Evolutionary conservation across 179 eudicot genomes (phyloP).

Genomic region (Patellifolia procumbens): DNA sequence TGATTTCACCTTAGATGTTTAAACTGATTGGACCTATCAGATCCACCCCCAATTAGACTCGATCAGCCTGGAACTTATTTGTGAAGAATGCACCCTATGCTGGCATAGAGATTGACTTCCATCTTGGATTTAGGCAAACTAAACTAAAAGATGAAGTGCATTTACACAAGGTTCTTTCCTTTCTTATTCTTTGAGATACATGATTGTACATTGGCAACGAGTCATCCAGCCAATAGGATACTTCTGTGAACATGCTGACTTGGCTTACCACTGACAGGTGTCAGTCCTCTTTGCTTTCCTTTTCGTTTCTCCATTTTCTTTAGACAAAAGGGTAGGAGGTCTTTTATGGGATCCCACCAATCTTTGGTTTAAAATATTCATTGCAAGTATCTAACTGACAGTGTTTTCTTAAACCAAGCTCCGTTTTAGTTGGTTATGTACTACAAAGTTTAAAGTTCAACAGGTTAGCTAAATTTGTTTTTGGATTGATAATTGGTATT

Average conservation of each 20-base stretch:
- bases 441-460: not conserved
- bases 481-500: not conserved
- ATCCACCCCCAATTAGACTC: too few relatives aligned
- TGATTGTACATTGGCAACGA: too few relatives aligned
- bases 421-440: not conserved
- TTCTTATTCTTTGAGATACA: not conserved
- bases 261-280: not conserved
- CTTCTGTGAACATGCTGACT: not conserved
- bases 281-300: not conserved
- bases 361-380: not conserved
- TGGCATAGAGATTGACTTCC: too few relatives aligned
- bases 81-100: too few relatives aligned
- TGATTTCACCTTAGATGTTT: too few relatives aligned
- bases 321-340: not conserved
- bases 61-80: too few relatives aligned
- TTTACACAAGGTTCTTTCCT: not conserved
- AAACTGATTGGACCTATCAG: too few relatives aligned
- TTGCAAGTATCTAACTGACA: not conserved
- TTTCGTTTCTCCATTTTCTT: not conserved
- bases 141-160: too few relatives aligned
- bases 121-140: too few relatives aligned
- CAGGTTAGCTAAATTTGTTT: not conserved
- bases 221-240: not conserved
- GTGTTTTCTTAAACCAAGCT: not conserved
- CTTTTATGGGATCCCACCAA: not conserved